Evolutionary conservation across 345 rosid genomes (phyloP).

Genomic region (Excoecaria cochinchinensis): DNA sequence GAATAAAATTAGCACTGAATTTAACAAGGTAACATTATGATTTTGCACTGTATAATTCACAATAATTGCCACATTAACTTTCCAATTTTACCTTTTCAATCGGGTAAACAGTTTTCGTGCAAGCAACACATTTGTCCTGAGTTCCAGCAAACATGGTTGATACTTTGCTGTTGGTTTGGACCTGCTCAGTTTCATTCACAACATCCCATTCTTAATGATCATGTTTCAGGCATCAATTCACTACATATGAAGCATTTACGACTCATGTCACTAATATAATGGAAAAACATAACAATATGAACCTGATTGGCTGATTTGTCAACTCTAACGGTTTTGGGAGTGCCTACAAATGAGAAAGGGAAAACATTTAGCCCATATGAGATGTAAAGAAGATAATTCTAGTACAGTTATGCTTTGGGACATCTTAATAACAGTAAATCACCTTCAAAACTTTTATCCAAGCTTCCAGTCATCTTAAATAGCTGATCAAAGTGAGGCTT

Average conservation of each 20-base stretch:
- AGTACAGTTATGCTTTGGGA: background rate
- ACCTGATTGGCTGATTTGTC: conserved; percentile 61
- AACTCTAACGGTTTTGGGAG: conserved; percentile 54
- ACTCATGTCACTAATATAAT: background rate
- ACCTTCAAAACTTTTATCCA: conserved; percentile 82
- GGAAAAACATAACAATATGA: background rate
- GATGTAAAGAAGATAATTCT: conserved; percentile 3
- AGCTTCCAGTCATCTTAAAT: conserved; percentile 71
- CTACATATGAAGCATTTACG: background rate
- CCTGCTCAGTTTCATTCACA: conserved; percentile 27
- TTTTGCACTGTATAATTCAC: conserved; percentile 2
- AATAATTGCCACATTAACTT: background rate
- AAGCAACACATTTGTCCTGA: conserved; percentile 72
- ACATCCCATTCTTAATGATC: background rate
- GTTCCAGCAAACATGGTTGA: conserved; percentile 72
- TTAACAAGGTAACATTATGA: background rate
- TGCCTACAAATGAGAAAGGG: conserved; percentile 33
- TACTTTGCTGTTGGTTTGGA: conserved; percentile 52
- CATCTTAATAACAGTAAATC: background rate
- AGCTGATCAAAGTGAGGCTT: conserved; percentile 84
- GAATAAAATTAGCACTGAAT: background rate
- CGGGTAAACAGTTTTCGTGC: conserved; percentile 76
- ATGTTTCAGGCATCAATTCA: background rate
- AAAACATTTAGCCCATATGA: background rate
- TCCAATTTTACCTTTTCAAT: conserved; percentile 52